Evolutionary conservation across 192 early-diverging fungal species (phyloP).

Genomic region (Linnemannia hyalina): DNA sequence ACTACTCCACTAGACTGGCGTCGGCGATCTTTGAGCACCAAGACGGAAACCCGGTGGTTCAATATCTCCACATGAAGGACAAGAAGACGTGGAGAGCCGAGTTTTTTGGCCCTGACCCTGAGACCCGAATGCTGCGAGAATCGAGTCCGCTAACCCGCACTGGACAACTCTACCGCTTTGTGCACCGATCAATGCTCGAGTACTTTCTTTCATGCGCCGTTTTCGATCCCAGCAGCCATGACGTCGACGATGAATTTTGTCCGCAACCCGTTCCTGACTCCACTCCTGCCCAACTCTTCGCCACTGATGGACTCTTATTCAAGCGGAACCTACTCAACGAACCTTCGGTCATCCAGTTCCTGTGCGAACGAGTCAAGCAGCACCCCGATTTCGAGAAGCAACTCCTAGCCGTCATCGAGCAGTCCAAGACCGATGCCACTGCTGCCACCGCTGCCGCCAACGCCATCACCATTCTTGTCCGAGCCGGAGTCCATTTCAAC

Average conservation of each 20-base stretch:
- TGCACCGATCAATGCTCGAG: neutral
- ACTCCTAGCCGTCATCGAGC: neutral
- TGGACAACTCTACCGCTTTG: neutral
- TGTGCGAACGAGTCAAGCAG: neutral
- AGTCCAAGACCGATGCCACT: neutral
- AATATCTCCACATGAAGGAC: neutral
- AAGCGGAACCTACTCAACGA: neutral
- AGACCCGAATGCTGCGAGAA: neutral
- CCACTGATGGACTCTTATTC: neutral
- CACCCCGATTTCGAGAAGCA: neutral
- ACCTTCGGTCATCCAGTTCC: neutral
- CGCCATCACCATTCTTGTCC: neutral
- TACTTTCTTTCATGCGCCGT: neutral
- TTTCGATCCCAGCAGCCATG: neutral
- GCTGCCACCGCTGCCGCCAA: neutral
- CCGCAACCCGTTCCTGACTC: neutral
- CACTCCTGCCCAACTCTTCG: neutral
- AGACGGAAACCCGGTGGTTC: neutral
- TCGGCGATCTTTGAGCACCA: neutral
- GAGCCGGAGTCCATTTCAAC: neutral
- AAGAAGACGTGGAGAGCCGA: neutral
- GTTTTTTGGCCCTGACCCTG: neutral
- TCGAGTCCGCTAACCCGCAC: neutral
- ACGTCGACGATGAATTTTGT: neutral
- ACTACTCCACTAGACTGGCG: neutral